phyloP scores from a whole-genome alignment of 2,329 filamentous ascomycete genomes.

The Ceratocystis variospora region DNA sequence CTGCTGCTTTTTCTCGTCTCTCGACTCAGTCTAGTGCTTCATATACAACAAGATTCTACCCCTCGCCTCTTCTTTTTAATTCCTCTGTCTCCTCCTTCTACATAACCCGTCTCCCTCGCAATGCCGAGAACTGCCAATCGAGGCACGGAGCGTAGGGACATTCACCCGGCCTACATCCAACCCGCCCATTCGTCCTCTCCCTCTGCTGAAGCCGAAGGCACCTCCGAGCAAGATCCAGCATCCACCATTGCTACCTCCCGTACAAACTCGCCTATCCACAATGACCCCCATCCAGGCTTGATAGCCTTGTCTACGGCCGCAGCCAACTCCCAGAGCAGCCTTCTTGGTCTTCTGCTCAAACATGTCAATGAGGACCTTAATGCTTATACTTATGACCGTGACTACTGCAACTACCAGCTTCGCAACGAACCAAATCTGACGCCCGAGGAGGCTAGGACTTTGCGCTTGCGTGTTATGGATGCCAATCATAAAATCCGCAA shows the following conservation, averaged over 20 bases:
- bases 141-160: neutral
- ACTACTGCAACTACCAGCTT: slow-evolving; percentile 30
- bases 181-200: slow-evolving; percentile 1
- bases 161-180: slow-evolving; percentile 4
- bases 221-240: neutral
- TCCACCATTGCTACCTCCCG: slow-evolving; percentile 11
- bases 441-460: slow-evolving; percentile 30
- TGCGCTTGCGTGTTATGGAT: slow-evolving; percentile 33
- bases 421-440: slow-evolving; percentile 26
- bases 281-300: slow-evolving; percentile 8
- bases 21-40: neutral
- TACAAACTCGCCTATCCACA: neutral
- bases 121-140: slow-evolving; percentile 2
- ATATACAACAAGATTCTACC: neutral
- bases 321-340: slow-evolving; percentile 11
- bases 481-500: slow-evolving; percentile 33
- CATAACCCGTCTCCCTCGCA: neutral
- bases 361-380: slow-evolving; percentile 32
- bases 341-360: slow-evolving; percentile 17
- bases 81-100: neutral
- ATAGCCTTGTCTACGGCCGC: slow-evolving; percentile 12
- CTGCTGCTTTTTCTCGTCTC: neutral
- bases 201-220: neutral
- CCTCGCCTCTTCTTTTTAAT: neutral
- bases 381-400: slow-evolving; percentile 31